Evolutionary conservation across 2,329 filamentous ascomycete genomes (phyloP), one percentile per base, ranked within the genome.

Genomic region (Sarocladium strictum): DNA sequence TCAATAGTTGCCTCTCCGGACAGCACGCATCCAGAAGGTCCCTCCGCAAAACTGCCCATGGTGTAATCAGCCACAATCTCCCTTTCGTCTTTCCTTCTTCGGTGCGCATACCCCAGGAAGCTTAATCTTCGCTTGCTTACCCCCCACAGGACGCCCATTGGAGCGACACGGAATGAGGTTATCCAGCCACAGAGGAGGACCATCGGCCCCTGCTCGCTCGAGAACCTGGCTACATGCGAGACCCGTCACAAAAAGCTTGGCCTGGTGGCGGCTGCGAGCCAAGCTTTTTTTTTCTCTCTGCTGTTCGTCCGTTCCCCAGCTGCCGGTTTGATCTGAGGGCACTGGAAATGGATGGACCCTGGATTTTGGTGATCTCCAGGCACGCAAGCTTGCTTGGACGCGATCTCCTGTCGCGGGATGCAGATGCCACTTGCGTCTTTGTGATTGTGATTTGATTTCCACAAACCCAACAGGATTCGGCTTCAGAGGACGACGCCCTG

Each of bases 221-320:
- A 35, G 29, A 35, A 17, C 47, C 35, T 19, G 47, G 47, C 26
- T 51, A 26, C 27, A 49, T 23, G 41, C 10, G 26, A 32, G 47
- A 7, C 47, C 47, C 47, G 17, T 53, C 32, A 29, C 12, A 38
- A 24, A 53, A 53, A 53, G 50, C 50, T 53, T 53, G 50, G 50
- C 50, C 27, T 21, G 32, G 49, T n/a, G 27, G 49, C 49, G 49
- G 49, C 49, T 52, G 29, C 29, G 12, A 24, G 14, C 27, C 49
- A 27, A 52, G 37, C 27, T 21, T 14, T 50, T 33, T 35, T 24
- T 23, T 5, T 52, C 19, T 33, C 49, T 52, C 19, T 37, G 27
- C 19, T 26, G 23, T 49, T 7, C 43, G 10, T 19, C 32, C 43
- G 15, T 5, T 32, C 37, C 17, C 15, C 40, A 15, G 40, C 9